Evolutionary conservation across 106 monocot species (phyloP).

Genomic region (Dioscorea alata): DNA sequence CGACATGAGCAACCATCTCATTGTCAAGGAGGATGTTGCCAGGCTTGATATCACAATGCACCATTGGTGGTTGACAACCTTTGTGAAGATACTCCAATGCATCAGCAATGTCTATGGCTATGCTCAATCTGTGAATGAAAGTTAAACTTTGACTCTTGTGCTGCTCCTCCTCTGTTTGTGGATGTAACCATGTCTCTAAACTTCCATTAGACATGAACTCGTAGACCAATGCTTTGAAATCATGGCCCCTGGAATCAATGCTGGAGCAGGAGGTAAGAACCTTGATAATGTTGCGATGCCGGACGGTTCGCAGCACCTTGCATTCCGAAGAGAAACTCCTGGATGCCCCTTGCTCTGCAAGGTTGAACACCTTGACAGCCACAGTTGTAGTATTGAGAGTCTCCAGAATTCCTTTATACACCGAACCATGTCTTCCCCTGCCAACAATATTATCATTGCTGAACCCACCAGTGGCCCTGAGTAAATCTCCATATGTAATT

Average conservation of each 20-base stretch:
- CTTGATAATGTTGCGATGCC: conserved; percentile 47
- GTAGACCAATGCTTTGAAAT: conserved; percentile 47
- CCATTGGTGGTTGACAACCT: conserved; percentile 11
- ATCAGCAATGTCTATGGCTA: conserved; percentile 40
- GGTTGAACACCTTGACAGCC: conserved; percentile 50
- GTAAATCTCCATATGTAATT: conserved; percentile 31
- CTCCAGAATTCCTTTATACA: conserved; percentile 35
- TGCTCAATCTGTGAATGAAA: conserved; percentile 26
- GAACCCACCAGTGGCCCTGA: conserved; percentile 39
- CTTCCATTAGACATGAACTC: conserved; percentile 39
- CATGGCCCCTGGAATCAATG: conserved; percentile 22
- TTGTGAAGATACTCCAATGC: conserved; percentile 56
- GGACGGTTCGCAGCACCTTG: conserved; percentile 21
- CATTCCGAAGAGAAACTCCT: conserved; percentile 38
- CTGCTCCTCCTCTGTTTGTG: background rate
- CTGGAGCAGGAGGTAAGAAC: conserved; percentile 35
- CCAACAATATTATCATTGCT: conserved; percentile 35
- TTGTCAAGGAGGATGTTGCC: conserved; percentile 42
- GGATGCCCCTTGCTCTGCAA: conserved; percentile 23
- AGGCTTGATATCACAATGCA: conserved; percentile 58
- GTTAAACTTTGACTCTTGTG: background rate
- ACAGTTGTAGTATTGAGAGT: background rate
- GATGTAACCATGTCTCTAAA: conserved; percentile 44
- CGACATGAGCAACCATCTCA: conserved; percentile 45
- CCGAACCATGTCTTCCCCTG: conserved; percentile 33